Evolutionary conservation across 257 asterid genomes (phyloP), one percentile per base, ranked within the genome.

Genomic region (Nicotiana attenuata): DNA sequence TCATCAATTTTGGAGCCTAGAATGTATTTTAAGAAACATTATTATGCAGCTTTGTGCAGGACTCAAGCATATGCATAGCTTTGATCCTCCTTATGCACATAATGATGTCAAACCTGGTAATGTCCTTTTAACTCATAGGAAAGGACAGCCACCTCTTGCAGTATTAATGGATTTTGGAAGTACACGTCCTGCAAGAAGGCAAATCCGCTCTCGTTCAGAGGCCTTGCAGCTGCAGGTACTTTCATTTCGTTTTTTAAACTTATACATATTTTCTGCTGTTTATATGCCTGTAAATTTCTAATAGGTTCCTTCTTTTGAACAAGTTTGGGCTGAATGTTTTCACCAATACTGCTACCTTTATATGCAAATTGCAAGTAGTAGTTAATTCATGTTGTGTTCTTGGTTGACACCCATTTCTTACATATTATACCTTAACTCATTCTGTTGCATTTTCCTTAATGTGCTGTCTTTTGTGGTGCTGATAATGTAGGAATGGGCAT

Each of bases 91-190:
- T 79, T 94, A 91, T 89, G 98, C 99, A 1, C 99, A 96, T 87
- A 96, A 94, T 84, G 99, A 96, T 87, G 94, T 94, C 84, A 96
- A 94, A 83, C 95, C 99, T 65, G 99, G 98, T 55, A 96, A 96
- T 83, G 90, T 94, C 88, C 98, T 94, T 69, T 83, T 96, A 86
- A 91, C 97, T 77, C 87, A 91, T 87, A 92, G 93, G 89, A 96
- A 91, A 91, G 98, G 96, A 80, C 90, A 87, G 78, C 28, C 99
- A 29, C 98, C 99, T 60, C 83, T 91, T 85, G 97, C 98, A 82
- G 90, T 88, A 82, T 84, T 96, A 86, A 96, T 94, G 99, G 99
- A 96, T 87, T 94, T 96, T 85, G 98, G 99, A 86, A 96, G 99
- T 88, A 90, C 98, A 82, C 97, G 97, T 87, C 98, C 98, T 85